A percentile compares a stretch with the other conserved stretches of the same genome.
These are phyloP conservation scores for Fusarium sp. DNA, from an alignment of 2,329 filamentous ascomycete genomes.

Conservation along the genomic window DNA sequence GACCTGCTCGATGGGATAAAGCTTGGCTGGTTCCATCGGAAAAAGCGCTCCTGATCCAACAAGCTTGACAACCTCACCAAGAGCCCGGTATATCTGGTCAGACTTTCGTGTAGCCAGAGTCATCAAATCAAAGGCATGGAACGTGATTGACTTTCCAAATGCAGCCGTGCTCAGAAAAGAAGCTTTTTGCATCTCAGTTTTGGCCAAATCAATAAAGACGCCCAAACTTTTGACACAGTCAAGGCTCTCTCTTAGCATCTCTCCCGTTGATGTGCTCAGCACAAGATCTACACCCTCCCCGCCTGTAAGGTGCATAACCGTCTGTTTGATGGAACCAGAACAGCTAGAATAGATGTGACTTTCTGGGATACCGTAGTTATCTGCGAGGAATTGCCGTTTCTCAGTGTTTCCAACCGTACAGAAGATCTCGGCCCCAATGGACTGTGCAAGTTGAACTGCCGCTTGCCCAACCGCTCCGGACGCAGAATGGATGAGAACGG, in stretches of 20 bases:
- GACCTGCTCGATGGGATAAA: background rate
- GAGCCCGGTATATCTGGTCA: background rate
- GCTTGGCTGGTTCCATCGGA: background rate
- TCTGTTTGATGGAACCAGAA: background rate
- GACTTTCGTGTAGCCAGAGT: background rate
- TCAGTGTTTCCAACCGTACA: background rate
- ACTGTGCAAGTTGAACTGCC: background rate
- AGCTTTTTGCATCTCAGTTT: background rate
- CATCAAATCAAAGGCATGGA: background rate
- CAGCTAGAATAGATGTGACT: background rate
- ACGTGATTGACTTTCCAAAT: conserved; percentile 1
- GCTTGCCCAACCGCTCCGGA: background rate
- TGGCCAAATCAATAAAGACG: background rate
- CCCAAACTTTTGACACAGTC: background rate
- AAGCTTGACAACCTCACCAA: background rate
- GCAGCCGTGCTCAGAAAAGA: background rate
- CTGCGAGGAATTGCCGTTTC: background rate
- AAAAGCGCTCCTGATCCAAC: background rate
- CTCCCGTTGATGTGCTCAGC: background rate
- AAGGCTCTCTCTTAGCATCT: conserved; percentile 1
- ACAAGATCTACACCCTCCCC: background rate
- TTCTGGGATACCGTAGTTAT: background rate
- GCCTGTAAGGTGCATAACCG: background rate
- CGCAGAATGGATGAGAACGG: conserved; percentile 1
- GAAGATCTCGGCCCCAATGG: background rate